Percentiles rank a stretch among this genome's conserved stretches.
Evolutionary conservation across 202 grass and related monocot genomes (phyloP).

Genomic region (Elaeis oleifera): DNA sequence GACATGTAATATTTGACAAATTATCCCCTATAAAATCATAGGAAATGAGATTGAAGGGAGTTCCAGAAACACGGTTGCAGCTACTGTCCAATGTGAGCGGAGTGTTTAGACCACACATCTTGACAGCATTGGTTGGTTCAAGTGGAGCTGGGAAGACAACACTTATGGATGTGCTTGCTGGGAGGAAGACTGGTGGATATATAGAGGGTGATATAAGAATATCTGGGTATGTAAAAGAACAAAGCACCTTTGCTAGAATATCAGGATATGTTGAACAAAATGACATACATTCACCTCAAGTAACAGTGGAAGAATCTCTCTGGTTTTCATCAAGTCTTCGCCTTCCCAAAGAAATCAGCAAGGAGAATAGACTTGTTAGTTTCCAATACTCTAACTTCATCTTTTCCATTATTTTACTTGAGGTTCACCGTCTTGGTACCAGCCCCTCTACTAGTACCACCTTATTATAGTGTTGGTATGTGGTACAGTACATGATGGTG

Average conservation of each 20-base stretch:
- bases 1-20: background rate
- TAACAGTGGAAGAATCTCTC: constrained; percentile 72
- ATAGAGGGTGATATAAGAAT: constrained; percentile 71
- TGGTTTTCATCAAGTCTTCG: constrained; percentile 69
- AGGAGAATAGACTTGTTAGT: constrained; percentile 40
- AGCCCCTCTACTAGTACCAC: no score
- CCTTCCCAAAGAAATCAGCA: constrained; percentile 39
- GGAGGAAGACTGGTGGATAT: constrained; percentile 67
- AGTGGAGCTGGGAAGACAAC: constrained; percentile 86
- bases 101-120: constrained; percentile 59
- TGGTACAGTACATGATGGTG: no score
- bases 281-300: constrained; percentile 80
- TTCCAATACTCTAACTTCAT: background rate
- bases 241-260: constrained; percentile 66
- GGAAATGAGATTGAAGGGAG: constrained; percentile 47
- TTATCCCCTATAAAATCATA: constrained; percentile 7
- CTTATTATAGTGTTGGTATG: no score
- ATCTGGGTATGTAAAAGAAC: constrained; percentile 59
- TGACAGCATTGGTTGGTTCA: constrained; percentile 72
- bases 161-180: constrained; percentile 69
- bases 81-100: constrained; percentile 55
- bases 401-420: background rate
- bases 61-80: constrained; percentile 45
- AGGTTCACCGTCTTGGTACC: no score
- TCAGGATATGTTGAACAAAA: constrained; percentile 84